phyloP scores from a whole-genome alignment of 345 rosid species.

The Tarenaya hassleriana region DNA sequence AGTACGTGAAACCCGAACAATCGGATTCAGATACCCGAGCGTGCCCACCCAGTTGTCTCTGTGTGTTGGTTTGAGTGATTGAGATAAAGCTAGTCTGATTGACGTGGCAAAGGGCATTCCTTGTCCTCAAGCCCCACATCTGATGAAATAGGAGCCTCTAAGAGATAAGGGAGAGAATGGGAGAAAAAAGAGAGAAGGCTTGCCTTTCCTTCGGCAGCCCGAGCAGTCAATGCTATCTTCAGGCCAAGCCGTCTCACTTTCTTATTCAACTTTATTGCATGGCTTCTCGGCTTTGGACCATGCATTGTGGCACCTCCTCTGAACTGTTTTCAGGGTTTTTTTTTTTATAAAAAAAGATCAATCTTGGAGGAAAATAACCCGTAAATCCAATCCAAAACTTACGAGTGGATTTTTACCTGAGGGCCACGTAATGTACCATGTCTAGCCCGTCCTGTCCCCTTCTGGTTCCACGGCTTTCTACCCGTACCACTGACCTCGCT shows the following conservation, averaged over 20 bases:
- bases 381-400: neutral
- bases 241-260: conserved; percentile 83
- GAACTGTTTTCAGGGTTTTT: conserved; percentile 57
- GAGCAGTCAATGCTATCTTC: conserved; percentile 86
- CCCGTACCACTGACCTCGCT: conserved; percentile 98
- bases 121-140: no score
- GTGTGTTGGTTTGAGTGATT: no score
- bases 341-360: conserved; percentile 17
- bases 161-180: neutral
- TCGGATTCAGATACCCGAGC: no score
- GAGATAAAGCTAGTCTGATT: no score
- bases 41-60: no score
- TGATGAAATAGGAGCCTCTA: no score
- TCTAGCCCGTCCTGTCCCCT: conserved; percentile 88
- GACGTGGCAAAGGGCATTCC: no score
- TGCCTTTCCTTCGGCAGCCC: conserved; percentile 96
- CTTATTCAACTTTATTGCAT: conserved; percentile 83
- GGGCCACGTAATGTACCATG: conserved; percentile 86
- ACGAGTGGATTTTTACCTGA: conserved; percentile 43
- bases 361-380: conserved; percentile 11
- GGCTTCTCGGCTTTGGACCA: conserved; percentile 94
- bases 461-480: conserved; percentile 81
- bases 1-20: no score
- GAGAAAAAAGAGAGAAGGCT: conserved; percentile 28
- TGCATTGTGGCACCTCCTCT: conserved; percentile 87